Evolutionary conservation across 495 filamentous ascomycete species (phyloP), one percentile per base, ranked within the genome.

Genomic region (Talaromyces liani): DNA sequence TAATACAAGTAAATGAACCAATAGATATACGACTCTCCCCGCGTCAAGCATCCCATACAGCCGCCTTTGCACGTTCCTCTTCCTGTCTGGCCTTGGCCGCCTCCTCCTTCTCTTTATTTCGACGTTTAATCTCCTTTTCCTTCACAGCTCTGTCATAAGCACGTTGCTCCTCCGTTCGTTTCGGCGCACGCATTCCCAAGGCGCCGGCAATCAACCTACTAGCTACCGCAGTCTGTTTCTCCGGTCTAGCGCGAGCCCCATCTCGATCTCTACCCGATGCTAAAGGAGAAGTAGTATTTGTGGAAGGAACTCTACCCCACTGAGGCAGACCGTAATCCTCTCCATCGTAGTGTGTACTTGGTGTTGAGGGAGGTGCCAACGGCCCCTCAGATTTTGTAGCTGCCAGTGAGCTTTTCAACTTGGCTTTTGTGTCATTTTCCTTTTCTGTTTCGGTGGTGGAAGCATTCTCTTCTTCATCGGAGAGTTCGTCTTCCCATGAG

Each of bases 181-280:
- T 89, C 31, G 90, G 91, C 36, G 90, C 85, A 64, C 85, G 84
- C 47, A 98, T 84, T 4, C 94, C 94, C 68, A 98, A 77, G 6
- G 89, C 94, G 24, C 86, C 90, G 0, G 92, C 91, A 70, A 98
- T 97, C 87, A 98, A 80, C 66, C 94, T 81, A 62, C 89, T 84
- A 27, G 94, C 94, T 51, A 93, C 91, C 2, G 92, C 91, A 64
- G 93, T 94, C 63, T 93, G 93, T 76, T 94, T 98, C 76, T 95
- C 92, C 0, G 92, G 94, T 62, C 92, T 73, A 53, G 65, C 72
- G 67, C 24, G 67, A 62, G 24, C 45, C 8, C 56, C 45, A 12
- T 27, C 53, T 9, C 33, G 9, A 25, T 56, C 24, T 24, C 55
- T 41, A 16, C 14, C 5, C 9, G 31, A 49, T 20, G 27, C 70